Evolutionary conservation across 345 rosid genomes (phyloP), one percentile per base, ranked within the genome.

Genomic region (Moringa oleifera): DNA sequence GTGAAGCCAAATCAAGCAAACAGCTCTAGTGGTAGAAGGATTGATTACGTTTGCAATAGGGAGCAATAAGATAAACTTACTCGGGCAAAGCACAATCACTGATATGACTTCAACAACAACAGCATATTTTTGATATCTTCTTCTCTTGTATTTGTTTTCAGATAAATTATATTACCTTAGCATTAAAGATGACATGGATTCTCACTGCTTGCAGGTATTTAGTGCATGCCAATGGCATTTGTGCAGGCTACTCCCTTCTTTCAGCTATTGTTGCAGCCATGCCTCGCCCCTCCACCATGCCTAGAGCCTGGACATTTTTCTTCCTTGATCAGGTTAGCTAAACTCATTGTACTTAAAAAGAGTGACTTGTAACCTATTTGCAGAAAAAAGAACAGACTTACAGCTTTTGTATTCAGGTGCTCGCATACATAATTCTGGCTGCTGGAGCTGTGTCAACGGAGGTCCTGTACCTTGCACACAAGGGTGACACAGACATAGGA

Each of bases 191-290:
- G 3, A 28, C 8, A 8, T 8, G 3, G 8, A 28, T 28, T 28
- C 3, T 28, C 8, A 8, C 33, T 2, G 3, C 16, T 54, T 75
- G 51, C 61, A 91, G 97, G 83, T 94, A 85, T 69, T 63, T 90
- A 87, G 97, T 94, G 77, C 90, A 94, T 67, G 97, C 87, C 12
- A 94, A 94, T 77, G 97, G 99, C 46, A 86, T 94, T 62, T 90
- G 99, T 74, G 99, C 99, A 1, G 97, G 92, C 13, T 94, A 90
- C 71, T 90, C 99, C 25, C 90, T 94, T 66, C 75, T 94, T 22
- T 85, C 99, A 36, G 96, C 99, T 24, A 69, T 84, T 33, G 59
- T 88, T 22, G 68, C 79, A 58, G 95, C 90, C 55, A 73, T 90
- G 85, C 86, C 95, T 69, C 80, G 89, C 21, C 80, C 94, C 18